phyloP scores from a whole-genome alignment of 2,329 filamentous ascomycete genomes.

The Fusarium concolor region DNA sequence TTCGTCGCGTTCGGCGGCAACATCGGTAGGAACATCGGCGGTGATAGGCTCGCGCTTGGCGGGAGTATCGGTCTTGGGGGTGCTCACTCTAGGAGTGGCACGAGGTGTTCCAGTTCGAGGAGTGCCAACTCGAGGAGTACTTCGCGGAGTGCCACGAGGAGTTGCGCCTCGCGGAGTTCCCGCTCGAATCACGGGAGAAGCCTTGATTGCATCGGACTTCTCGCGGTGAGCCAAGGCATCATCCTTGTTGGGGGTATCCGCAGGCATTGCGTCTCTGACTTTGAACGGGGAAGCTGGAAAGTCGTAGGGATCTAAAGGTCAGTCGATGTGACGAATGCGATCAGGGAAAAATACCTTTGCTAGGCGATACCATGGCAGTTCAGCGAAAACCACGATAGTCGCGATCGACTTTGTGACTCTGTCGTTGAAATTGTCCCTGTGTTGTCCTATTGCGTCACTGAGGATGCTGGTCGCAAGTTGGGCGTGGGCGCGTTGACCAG shows the following conservation, averaged over 20 bases:
- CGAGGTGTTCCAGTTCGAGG: slow-evolving; percentile 18
- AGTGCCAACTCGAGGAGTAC: neutral
- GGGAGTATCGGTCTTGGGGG: slow-evolving; percentile 25
- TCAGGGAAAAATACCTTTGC: slow-evolving; percentile 23
- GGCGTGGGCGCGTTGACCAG: slow-evolving; percentile 32
- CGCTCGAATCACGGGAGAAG: slow-evolving; percentile 19
- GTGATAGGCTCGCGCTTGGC: slow-evolving; percentile 2
- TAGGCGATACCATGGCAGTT: slow-evolving; percentile 21
- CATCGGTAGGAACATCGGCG: neutral
- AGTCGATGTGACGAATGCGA: neutral
- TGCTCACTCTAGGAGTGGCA: slow-evolving; percentile 19
- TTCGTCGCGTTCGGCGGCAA: neutral
- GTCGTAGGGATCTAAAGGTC: slow-evolving; percentile 43
- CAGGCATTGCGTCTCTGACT: slow-evolving; percentile 19
- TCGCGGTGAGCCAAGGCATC: slow-evolving; percentile 32
- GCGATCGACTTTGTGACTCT: slow-evolving; percentile 22
- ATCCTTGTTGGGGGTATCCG: slow-evolving; percentile 27
- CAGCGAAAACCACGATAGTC: slow-evolving; percentile 1
- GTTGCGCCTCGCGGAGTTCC: slow-evolving; percentile 21
- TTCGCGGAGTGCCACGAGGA: slow-evolving; percentile 10
- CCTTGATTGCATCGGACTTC: slow-evolving; percentile 19
- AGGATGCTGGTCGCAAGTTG: slow-evolving; percentile 41
- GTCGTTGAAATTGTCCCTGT: slow-evolving; percentile 3
- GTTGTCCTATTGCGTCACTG: slow-evolving; percentile 41
- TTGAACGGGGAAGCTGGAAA: slow-evolving; percentile 38